Percentiles rank a stretch among this genome's conserved stretches.
These are phyloP conservation scores for Arthrocladium fulminans DNA, from an alignment of 2,329 filamentous ascomycete species.

Conservation along the genomic window DNA sequence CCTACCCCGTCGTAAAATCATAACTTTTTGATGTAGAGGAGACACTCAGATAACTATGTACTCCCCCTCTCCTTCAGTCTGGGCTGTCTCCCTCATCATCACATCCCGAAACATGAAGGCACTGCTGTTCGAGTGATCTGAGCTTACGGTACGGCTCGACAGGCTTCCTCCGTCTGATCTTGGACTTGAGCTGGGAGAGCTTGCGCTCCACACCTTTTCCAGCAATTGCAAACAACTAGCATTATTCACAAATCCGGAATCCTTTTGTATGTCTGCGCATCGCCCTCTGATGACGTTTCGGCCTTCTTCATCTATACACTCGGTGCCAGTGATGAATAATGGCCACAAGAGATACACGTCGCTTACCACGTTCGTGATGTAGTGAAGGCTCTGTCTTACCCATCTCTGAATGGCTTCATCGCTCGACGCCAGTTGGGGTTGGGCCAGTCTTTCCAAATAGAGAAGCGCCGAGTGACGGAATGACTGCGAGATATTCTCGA, in stretches of 20 bases:
- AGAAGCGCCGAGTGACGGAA: conserved; percentile 84
- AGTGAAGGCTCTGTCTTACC: conserved; percentile 72
- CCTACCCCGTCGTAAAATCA: not conserved
- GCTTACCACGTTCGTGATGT: conserved; percentile 68
- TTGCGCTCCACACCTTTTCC: conserved; percentile 65
- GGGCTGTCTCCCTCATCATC: conserved; percentile 1
- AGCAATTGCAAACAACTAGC: conserved; percentile 74
- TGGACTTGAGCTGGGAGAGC: conserved; percentile 20
- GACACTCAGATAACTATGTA: not conserved
- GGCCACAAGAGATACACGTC: conserved; percentile 93
- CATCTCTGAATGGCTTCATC: conserved; percentile 74
- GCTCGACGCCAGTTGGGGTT: conserved; percentile 62
- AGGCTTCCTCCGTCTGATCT: not conserved
- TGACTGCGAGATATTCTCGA: conserved; percentile 75
- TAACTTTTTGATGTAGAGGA: not conserved
- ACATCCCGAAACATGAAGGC: conserved; percentile 3
- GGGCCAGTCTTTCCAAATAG: conserved; percentile 79
- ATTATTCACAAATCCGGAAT: conserved; percentile 91
- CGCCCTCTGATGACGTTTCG: conserved; percentile 69
- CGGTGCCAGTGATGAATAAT: conserved; percentile 79
- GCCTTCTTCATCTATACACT: conserved; percentile 74
- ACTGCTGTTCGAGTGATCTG: not conserved
- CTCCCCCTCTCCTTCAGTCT: conserved; percentile 2
- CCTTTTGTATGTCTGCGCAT: conserved; percentile 76
- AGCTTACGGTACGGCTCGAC: not conserved